Conservation (phyloP, 78 protist genomes). For the Capsaspora owczarzaki region DNA sequence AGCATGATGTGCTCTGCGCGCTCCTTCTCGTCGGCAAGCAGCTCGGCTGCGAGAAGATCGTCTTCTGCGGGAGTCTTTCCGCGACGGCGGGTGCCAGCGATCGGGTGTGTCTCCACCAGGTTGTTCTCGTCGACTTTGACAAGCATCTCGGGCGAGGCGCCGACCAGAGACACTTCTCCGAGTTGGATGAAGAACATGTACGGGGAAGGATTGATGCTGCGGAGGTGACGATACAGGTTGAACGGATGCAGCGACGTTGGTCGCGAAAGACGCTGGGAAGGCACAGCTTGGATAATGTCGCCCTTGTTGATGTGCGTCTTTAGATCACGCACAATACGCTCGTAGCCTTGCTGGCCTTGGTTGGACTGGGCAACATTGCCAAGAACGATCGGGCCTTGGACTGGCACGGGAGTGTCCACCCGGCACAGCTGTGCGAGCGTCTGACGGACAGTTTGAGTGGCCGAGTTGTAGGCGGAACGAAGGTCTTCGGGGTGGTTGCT, state of each 20-base stretch:
- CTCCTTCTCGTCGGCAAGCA: conserved; percentile 37
- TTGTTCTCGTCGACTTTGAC: conserved; percentile 25
- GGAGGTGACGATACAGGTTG: conserved; percentile 45
- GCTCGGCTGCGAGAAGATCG: conserved; percentile 17
- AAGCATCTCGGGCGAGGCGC: conserved; percentile 51
- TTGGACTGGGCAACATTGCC: conserved; percentile 7
- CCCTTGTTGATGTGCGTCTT: conserved; percentile 42
- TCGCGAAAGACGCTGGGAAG: conserved; percentile 31
- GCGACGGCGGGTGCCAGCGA: conserved; percentile 55
- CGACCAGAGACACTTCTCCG: conserved; percentile 36
- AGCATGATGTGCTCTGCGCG: conserved; percentile 61
- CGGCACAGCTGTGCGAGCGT: neutral
- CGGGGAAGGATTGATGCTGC: conserved; percentile 49
- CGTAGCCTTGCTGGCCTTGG: conserved; percentile 25
- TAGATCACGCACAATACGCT: conserved; percentile 18
- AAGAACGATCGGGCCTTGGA: conserved; percentile 1
- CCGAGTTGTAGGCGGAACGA: neutral
- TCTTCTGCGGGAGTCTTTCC: conserved; percentile 39
- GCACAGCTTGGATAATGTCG: conserved; percentile 55
- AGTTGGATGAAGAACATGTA: conserved; percentile 59
- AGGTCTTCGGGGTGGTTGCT: neutral
- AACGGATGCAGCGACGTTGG: conserved; percentile 37
- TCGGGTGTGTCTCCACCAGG: conserved; percentile 39
- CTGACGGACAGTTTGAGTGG: neutral
- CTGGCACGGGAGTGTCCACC: neutral